phyloP scores from a whole-genome alignment of 192 early-diverging fungal species.

The Coemansia sp. region DNA sequence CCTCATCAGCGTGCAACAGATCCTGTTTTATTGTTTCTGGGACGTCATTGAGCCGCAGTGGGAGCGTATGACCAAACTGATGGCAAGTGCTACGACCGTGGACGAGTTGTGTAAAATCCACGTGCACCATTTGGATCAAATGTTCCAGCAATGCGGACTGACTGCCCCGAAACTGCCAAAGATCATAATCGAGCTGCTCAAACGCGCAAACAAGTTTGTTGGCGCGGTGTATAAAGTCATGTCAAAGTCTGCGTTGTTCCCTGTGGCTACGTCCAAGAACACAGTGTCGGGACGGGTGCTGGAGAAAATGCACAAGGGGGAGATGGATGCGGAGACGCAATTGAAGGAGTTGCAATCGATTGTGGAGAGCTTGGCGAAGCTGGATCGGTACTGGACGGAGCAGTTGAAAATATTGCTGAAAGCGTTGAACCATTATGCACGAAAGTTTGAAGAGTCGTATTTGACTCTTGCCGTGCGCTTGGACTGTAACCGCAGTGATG shows the following conservation, averaged over 20 bases:
- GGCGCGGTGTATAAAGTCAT: slow-evolving; percentile 16
- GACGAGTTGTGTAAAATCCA: slow-evolving; percentile 82
- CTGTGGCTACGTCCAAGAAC: slow-evolving; percentile 19
- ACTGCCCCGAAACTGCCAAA: slow-evolving; percentile 78
- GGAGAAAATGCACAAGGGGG: slow-evolving; percentile 18
- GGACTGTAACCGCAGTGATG: slow-evolving; percentile 33
- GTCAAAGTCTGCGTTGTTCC: slow-evolving; percentile 26
- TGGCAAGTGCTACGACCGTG: slow-evolving; percentile 72
- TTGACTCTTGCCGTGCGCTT: slow-evolving; percentile 50
- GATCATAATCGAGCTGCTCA: slow-evolving; percentile 54
- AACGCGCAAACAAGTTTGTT: slow-evolving; percentile 36
- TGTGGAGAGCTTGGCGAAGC: slow-evolving; percentile 42
- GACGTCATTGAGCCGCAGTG: slow-evolving; percentile 95
- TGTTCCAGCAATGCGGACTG: slow-evolving; percentile 88
- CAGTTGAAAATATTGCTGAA: slow-evolving; percentile 73
- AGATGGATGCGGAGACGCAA: slow-evolving; percentile 16
- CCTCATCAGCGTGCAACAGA: slow-evolving; percentile 88
- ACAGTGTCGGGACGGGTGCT: slow-evolving; percentile 25
- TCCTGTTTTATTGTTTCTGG: slow-evolving; percentile 83
- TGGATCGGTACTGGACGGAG: slow-evolving; percentile 58
- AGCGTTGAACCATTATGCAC: slow-evolving; percentile 74
- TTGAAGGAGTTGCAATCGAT: slow-evolving; percentile 31
- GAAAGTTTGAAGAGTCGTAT: slow-evolving; percentile 80
- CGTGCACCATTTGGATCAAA: slow-evolving; percentile 79
- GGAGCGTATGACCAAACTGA: slow-evolving; percentile 61